Evolutionary conservation across 306 rosid species (phyloP), one percentile per base, ranked within the genome.

Genomic region (Acacia acuminata): DNA sequence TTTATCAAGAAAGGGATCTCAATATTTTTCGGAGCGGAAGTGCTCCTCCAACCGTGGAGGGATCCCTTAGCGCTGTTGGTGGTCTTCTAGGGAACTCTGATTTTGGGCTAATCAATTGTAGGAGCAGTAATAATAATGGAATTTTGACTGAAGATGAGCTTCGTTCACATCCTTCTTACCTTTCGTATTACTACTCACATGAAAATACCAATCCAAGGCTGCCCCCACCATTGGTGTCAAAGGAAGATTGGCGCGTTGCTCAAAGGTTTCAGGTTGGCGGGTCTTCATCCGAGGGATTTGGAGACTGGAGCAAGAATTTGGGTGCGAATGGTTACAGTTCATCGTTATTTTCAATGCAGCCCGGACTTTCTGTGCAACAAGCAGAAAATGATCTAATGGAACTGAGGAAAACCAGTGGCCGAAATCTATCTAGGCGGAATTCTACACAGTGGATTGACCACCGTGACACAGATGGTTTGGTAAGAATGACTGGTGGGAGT

Each of bases 11-110:
- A 56, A 88, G 94, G 82, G 98, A 92, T 83, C 80, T 84, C 38
- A 92, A 92, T 82, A 92, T 96, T 61, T 90, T 87, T 66, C 84
- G 99, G 85, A 96, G 99, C 85, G 99, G 99, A 79, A 96, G 99
- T 87, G 99, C 99, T 36, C 98, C 99, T 3, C 99, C 99, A 7
- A 94, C 99, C 14, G 97, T 96, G 8, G 98, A 93, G 84, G 99
- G 99, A 20, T 93, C 98, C 0, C 63, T 94, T 45, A 92, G 83
- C 77, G 99, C 99, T 73, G 91, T 88, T 73, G 96, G 92, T 66
- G 88, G 92, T 83, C 90, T 94, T 50, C 75, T 78, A 58, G 81
- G 92, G 82, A 87, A 88, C 79, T 80, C 93, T 73, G 90, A 88
- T 84, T 82, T 81, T 7, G 86, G 87, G 25, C 85, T 78, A 71